Evolutionary conservation across 2,329 filamentous ascomycete genomes (phyloP), one percentile per base, ranked within the genome.

Genomic region (Dothideomycetidae sp.): DNA sequence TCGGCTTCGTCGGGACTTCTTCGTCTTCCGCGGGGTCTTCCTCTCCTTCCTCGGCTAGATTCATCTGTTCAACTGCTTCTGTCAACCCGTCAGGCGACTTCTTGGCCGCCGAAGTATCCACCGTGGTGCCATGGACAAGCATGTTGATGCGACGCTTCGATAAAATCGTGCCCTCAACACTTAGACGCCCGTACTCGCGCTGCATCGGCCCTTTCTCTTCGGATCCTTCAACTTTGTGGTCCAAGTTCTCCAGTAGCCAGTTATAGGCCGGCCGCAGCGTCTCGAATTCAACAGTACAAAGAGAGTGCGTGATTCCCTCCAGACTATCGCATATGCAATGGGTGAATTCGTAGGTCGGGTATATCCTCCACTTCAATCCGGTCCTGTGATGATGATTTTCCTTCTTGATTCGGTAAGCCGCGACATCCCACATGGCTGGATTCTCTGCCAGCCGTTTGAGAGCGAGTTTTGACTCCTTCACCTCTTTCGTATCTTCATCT

Each of bases 361-460:
- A 94, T 45, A 94, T 93, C 58, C 76, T 79, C 85, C 86, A 96
- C 53, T 79, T 75, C 46, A 72, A 66, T 18, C 81, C 83, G 0
- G 86, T 93, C 23, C 82, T 73, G 58, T 83, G 75, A 55, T 93
- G 84, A 30, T 75, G 69, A 43, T 64, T 64, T 49, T 81, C 75
- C 50, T 79, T 72, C 43, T 84, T 70, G 39, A 96, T 78, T 43
- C 88, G 75, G 59, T 93, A 96, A 11, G 88, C 88, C 2, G 82
- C 81, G 37, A 93, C 62, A 65, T 96, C 88, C 88, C 88, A 94
- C 81, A 93, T 86, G 59, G 93, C 83, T 5, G 86, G 85, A 56
- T 94, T 94, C 18, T 79, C 78, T 49, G 79, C 78, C 35, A 52
- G 34, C 2, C 45, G 44, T 42, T 52, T 56, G 23, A 58, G 40